Evolutionary conservation across 805 yeast genomes (phyloP).

Genomic region (Zygoascus bituminiphila): DNA sequence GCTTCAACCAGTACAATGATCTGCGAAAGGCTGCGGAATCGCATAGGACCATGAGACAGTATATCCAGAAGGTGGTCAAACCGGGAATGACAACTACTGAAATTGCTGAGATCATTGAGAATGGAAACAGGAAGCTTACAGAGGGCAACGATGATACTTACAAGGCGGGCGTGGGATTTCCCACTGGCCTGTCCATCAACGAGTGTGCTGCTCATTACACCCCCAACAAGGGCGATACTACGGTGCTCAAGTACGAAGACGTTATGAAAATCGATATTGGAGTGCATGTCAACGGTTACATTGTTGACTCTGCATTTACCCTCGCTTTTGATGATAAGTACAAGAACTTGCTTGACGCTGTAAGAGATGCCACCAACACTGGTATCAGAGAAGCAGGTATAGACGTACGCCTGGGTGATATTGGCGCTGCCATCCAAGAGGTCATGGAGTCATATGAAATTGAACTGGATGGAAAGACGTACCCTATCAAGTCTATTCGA

Average conservation of each 20-base stretch:
- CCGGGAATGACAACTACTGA: constrained; percentile 93
- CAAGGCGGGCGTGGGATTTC: constrained; percentile 89
- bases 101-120: constrained; percentile 82
- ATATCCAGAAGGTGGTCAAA: constrained; percentile 61
- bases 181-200: constrained; percentile 92
- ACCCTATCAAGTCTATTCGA: constrained; percentile 81
- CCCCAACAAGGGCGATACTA: constrained; percentile 89
- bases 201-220: constrained; percentile 97
- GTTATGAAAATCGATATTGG: constrained; percentile 97
- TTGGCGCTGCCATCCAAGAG: constrained; percentile 94
- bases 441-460: constrained; percentile 96
- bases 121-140: constrained; percentile 67
- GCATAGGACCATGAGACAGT: constrained; percentile 82
- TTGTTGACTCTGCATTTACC: constrained; percentile 93
- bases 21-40: constrained; percentile 94
- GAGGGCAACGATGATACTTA: constrained; percentile 50
- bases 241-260: constrained; percentile 73
- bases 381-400: constrained; percentile 92
- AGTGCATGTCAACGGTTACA: constrained; percentile 90
- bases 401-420: constrained; percentile 88
- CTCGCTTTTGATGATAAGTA: constrained; percentile 78
- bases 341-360: constrained; percentile 75
- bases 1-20: constrained; percentile 64
- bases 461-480: constrained; percentile 77
- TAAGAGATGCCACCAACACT: constrained; percentile 85